Conservation (phyloP, 805 yeast genomes). For the Komagataella pastoris region DNA sequence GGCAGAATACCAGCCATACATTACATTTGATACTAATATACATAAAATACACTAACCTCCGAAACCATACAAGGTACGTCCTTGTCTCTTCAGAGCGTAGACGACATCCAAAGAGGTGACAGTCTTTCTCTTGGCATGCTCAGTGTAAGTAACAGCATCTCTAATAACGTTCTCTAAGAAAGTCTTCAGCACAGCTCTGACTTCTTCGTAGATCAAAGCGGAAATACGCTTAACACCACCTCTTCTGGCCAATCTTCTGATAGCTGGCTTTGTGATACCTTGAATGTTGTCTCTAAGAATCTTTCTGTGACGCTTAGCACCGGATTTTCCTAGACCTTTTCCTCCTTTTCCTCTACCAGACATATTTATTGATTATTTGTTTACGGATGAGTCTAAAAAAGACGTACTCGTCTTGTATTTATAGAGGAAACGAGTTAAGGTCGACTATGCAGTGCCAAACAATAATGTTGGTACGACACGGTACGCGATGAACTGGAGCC, state of each 20-base stretch:
- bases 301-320: conserved; percentile 99
- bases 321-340: conserved; percentile 99
- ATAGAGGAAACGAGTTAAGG: neutral
- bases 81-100: conserved; percentile 99
- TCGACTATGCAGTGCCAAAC: neutral
- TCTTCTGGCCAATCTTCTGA: conserved; percentile 99
- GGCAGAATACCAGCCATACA: neutral
- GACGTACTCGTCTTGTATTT: conserved; percentile 1
- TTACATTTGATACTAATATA: neutral
- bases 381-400: conserved; percentile 8
- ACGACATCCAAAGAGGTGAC: conserved; percentile 98
- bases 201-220: conserved; percentile 97
- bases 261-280: conserved; percentile 99
- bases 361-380: conserved; percentile 35
- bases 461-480: neutral
- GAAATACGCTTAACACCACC: conserved; percentile 99
- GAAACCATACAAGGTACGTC: conserved; percentile 99
- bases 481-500: neutral
- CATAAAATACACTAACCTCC: conserved; percentile 57
- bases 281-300: conserved; percentile 98
- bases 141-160: conserved; percentile 99
- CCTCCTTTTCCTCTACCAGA: conserved; percentile 99
- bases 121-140: conserved; percentile 99
- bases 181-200: conserved; percentile 90
- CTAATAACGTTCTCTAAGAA: conserved; percentile 96